Evolutionary conservation across 2,329 filamentous ascomycete species (phyloP), one percentile per base, ranked within the genome.

Genomic region (Rhynchosporium secalis): DNA sequence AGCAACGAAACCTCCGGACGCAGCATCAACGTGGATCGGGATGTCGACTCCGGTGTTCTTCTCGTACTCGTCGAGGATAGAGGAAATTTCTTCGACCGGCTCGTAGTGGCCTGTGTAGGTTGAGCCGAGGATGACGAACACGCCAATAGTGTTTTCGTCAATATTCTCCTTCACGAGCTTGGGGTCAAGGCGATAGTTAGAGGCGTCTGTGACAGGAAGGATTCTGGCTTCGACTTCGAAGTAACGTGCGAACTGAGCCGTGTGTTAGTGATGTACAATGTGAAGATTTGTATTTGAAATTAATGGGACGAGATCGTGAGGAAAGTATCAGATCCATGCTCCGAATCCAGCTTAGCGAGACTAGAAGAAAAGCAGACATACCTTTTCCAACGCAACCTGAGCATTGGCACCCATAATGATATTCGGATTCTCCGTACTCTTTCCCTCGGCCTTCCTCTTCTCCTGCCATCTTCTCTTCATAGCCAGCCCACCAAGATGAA

Each of bases 401-500:
- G 87, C 87, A 67, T 90, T 90, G 29, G 85, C 80, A 1, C 87
- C 88, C 88, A 91, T 91, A 70, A 91, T 78, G 66, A 91, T 90
- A 70, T 91, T 91, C 1, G 88, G 88, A 38, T 82, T 84, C 1
- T 75, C 78, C 1, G 80, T 83, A 66, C 88, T 85, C 65, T 90
- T 89, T 13, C 86, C 86, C 43, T 80, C 81, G 0, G 78, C 79
- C 60, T 76, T 78, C 9, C 87, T 80, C 68, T 81, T 82, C 69
- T 89, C 84, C 72, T 90, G 86, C 88, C 88, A 91, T 26, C 85
- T 79, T n/a, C 86, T 79, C 77, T 90, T 90, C 88, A 91, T 90
- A 3, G 88, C 87, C 26, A 91, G 76, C 1, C 86, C 87, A 38
- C 86, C 88, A 0, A 91, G 80, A 70, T 89, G 86, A 62, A 90